Evolutionary conservation across 2,329 filamentous ascomycete genomes (phyloP).

Genomic region (Nectriaceae sp.): DNA sequence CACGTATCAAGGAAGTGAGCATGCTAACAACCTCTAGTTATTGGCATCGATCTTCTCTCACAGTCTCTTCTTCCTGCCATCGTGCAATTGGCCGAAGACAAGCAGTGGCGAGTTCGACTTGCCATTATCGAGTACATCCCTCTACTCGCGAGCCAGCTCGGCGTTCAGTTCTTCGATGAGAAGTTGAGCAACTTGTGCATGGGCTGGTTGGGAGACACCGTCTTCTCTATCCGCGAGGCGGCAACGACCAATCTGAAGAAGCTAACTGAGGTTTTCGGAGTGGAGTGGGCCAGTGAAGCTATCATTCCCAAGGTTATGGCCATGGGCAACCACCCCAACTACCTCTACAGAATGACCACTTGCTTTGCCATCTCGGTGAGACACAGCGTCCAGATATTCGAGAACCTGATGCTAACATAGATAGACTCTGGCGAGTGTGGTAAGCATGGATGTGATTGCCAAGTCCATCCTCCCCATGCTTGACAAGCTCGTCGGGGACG

Average conservation of each 20-base stretch:
- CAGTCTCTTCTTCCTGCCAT: conserved; percentile 97
- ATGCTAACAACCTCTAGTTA: conserved; percentile 61
- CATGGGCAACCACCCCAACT: conserved; percentile 98
- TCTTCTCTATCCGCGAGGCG: conserved; percentile 97
- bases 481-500: conserved; percentile 88
- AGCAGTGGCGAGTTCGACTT: conserved; percentile 97
- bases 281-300: conserved; percentile 94
- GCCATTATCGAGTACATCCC: conserved; percentile 99
- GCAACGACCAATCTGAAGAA: conserved; percentile 98
- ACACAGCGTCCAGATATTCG: conserved; percentile 20
- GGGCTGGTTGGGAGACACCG: conserved; percentile 97
- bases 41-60: conserved; percentile 94
- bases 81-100: conserved; percentile 95
- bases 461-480: conserved; percentile 94
- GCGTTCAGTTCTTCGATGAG: conserved; percentile 97
- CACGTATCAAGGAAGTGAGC: background rate
- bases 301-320: conserved; percentile 99
- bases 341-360: conserved; percentile 99
- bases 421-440: conserved; percentile 89
- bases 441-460: conserved; percentile 90
- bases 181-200: conserved; percentile 95
- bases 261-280: conserved; percentile 96
- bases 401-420: background rate
- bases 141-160: conserved; percentile 89
- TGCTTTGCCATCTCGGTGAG: conserved; percentile 97